A percentile compares a stretch with the other conserved stretches of the same genome.
phyloP scores from a whole-genome alignment of 148 eudicot genomes.

The Vaccinium darrowii region DNA sequence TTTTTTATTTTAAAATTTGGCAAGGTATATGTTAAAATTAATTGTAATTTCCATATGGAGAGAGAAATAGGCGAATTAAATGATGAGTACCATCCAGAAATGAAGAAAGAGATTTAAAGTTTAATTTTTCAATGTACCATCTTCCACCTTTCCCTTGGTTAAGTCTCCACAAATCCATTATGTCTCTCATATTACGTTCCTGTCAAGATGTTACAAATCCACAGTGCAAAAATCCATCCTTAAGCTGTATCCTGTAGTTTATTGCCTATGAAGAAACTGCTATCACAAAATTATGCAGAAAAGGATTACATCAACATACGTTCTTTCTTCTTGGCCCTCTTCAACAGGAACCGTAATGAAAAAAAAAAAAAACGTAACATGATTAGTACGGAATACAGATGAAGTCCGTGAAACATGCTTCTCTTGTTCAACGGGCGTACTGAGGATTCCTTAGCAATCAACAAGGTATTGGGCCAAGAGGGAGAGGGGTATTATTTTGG shows the following conservation, averaged over 20 bases:
- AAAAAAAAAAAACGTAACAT: constrained; percentile 32
- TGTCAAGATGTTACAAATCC: background rate
- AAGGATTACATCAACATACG: background rate
- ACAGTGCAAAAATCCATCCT: background rate
- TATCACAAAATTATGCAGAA: background rate
- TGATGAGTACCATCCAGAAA: background rate
- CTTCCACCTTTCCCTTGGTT: background rate
- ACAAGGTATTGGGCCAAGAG: background rate
- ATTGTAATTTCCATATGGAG: background rate
- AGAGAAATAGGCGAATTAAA: background rate
- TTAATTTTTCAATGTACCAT: background rate
- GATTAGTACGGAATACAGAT: background rate
- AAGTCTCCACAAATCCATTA: background rate
- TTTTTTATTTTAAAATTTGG: too few relatives aligned
- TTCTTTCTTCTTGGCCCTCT: constrained; percentile 40
- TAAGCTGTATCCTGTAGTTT: background rate
- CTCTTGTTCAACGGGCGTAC: background rate
- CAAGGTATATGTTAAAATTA: too few relatives aligned
- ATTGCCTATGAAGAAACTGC: background rate
- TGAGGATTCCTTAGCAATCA: background rate
- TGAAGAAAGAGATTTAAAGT: background rate
- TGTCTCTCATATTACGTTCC: background rate
- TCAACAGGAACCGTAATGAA: constrained; percentile 13
- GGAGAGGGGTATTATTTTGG: too few relatives aligned
- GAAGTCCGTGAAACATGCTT: background rate